Evolutionary conservation across 768 basidiomycete genomes (phyloP), one percentile per base, ranked within the genome.

Genomic region (Pilatotrama ljubarskyi): DNA sequence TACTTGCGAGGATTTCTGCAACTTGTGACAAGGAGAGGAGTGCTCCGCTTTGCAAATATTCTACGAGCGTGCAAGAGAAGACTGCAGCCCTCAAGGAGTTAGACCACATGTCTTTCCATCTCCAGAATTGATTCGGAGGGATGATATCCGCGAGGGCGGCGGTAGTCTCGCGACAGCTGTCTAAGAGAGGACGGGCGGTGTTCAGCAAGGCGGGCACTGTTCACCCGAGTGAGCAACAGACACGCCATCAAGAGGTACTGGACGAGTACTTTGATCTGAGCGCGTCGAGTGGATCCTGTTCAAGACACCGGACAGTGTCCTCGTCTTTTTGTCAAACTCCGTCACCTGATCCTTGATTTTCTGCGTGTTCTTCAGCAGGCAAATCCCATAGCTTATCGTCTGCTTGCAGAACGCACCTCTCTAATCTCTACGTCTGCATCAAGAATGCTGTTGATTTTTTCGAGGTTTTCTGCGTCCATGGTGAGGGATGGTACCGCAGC

Each of bases 31-130:
- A 68, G 1, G 88, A 79, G 40, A 90, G 76, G 25, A 93, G 79
- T 37, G 74, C 79, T 24, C 88, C 80, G 36, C 67, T 78, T 5
- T 79, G 76, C 7, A 93, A 77, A 67, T 86, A 93, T 67, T 87
- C 82, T 13, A 85, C 77, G 35, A 93, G 71, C 17, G 85, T 82
- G 0, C 84, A 84, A 40, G 82, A 79, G 66, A 88, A 93, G 0
- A 91, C 78, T 11, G 83, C 83, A 17, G 80, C 81, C 56, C 90
- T 80, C 37, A 92, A 70, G 3, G 88, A 85, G 66, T 83, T 84
- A 0, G 82, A 79, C 90, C 90, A 92, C 84, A 89, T 84, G 24
- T 91, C 89, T 70, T 88, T 91, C 88, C 88, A 93, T 56, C 84
- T 79, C 91, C 91, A 93, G 61, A 90, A 85, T 63, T 91, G 88